These are phyloP conservation scores for Cryomyces antarcticus DNA, from an alignment of 495 filamentous ascomycete genomes.

Conservation along the genomic window DNA sequence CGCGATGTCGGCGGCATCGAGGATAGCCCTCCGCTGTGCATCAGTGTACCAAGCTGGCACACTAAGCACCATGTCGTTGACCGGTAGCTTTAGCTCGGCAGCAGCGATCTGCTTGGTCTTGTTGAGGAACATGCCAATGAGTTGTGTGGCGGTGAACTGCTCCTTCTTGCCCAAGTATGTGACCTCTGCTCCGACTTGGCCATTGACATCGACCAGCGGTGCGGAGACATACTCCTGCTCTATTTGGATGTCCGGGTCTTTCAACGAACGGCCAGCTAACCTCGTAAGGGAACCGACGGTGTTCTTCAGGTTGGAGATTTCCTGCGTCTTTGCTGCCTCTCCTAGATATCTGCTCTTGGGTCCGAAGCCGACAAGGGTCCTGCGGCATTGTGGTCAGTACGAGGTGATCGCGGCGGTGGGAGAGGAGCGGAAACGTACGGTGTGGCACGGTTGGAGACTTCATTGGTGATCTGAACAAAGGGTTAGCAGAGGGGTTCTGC, in stretches of 20 bases:
- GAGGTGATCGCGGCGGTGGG: constrained; percentile 2
- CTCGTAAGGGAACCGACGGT: constrained; percentile 85
- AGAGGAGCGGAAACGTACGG: constrained; percentile 45
- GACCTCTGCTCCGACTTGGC: constrained; percentile 88
- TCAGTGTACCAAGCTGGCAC: constrained; percentile 97
- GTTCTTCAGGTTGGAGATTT: constrained; percentile 98
- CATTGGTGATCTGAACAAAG: constrained; percentile 67
- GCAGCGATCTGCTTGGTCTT: constrained; percentile 80
- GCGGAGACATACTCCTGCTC: constrained; percentile 88
- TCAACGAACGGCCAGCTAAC: constrained; percentile 63
- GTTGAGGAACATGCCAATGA: constrained; percentile 85
- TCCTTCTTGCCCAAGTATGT: constrained; percentile 88
- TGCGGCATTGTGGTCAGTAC: constrained; percentile 22
- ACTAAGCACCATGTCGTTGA: constrained; percentile 87
- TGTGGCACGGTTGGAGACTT: constrained; percentile 95
- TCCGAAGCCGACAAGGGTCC: constrained; percentile 85
- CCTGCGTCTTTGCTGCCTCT: constrained; percentile 92
- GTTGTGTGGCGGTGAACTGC: constrained; percentile 74
- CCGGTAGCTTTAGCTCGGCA: constrained; percentile 73
- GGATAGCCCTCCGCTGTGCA: constrained; percentile 64
- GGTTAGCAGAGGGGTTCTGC: neutral
- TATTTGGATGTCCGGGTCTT: constrained; percentile 77
- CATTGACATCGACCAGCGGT: constrained; percentile 68
- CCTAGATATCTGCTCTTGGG: constrained; percentile 84
- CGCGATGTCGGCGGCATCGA: constrained; percentile 89